These are phyloP conservation scores for Heterobasidion parviporum DNA, from an alignment of 1,284 basidiomycete species.

Conservation along the genomic window DNA sequence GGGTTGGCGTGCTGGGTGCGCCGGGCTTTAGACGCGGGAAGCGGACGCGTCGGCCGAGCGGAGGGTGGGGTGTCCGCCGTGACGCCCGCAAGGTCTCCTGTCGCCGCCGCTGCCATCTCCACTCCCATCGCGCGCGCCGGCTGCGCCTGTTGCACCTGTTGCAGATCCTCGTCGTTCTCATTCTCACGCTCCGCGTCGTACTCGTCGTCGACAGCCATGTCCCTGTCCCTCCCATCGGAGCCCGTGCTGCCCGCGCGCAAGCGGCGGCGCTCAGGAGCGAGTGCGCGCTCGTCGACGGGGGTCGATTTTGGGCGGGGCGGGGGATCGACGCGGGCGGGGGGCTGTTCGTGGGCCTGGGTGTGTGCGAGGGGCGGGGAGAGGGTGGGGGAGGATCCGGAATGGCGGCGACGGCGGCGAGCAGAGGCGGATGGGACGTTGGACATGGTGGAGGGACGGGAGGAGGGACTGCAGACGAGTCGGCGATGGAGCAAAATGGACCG, in stretches of 20 bases:
- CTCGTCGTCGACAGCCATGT: conserved; percentile 3
- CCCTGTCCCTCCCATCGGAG: conserved; percentile 8
- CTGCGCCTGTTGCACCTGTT: background rate
- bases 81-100: background rate
- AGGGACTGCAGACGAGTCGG: too few species aligned
- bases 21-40: conserved; percentile 41
- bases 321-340: conserved; percentile 13
- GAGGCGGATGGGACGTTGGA: background rate
- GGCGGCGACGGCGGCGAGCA: conserved; percentile 22
- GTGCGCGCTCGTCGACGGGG: conserved; percentile 21
- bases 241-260: conserved; percentile 12
- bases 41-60: conserved; percentile 34
- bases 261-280: conserved; percentile 15
- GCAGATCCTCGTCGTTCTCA: conserved; percentile 17
- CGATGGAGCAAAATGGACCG: too few species aligned
- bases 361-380: conserved; percentile 12
- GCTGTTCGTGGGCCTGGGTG: conserved; percentile 7
- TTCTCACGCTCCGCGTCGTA: conserved; percentile 13
- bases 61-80: conserved; percentile 14
- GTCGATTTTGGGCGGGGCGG: conserved; percentile 28
- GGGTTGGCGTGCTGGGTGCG: conserved; percentile 52
- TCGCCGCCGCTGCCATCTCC: background rate
- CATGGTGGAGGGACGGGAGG: too few species aligned
- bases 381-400: conserved; percentile 22
- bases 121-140: conserved; percentile 4